A percentile compares a stretch with the other conserved stretches of the same genome.
phyloP scores from a whole-genome alignment of 768 basidiomycete genomes.

The Pisolithus orientalis region DNA sequence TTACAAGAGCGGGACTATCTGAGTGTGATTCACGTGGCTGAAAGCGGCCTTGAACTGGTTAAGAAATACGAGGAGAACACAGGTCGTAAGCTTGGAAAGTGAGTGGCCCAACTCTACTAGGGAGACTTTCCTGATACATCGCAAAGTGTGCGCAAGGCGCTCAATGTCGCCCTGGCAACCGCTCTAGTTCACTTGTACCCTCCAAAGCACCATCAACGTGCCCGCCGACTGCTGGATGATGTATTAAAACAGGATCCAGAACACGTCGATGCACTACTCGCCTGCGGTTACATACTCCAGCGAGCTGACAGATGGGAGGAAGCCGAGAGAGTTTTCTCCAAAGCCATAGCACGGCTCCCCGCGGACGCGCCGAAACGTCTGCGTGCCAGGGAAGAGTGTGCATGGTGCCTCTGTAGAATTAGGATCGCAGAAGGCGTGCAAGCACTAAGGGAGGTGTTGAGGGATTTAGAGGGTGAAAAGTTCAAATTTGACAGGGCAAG shows the following conservation, averaged over 20 bases:
- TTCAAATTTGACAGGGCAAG: slow-evolving; percentile 60
- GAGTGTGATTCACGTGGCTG: slow-evolving; percentile 63
- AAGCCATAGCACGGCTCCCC: slow-evolving; percentile 43
- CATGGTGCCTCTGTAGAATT: slow-evolving; percentile 66
- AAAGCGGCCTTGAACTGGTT: slow-evolving; percentile 59
- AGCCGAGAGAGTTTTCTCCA: slow-evolving; percentile 56
- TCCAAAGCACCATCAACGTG: slow-evolving; percentile 84
- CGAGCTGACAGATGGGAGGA: slow-evolving; percentile 59
- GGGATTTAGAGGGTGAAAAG: slow-evolving; percentile 37
- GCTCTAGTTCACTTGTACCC: slow-evolving; percentile 81
- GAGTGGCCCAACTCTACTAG: slow-evolving; percentile 12
- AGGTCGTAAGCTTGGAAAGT: slow-evolving; percentile 50
- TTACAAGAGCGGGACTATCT: slow-evolving; percentile 65
- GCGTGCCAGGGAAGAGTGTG: slow-evolving; percentile 73
- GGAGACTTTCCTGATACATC: background rate
- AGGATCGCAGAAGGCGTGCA: slow-evolving; percentile 45
- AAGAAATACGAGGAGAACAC: slow-evolving; percentile 47
- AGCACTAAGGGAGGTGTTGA: slow-evolving; percentile 44
- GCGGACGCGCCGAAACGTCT: slow-evolving; percentile 42
- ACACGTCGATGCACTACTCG: slow-evolving; percentile 64
- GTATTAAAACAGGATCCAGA: slow-evolving; percentile 58
- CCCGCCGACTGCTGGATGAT: slow-evolving; percentile 65
- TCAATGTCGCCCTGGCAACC: slow-evolving; percentile 67
- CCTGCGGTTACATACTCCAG: slow-evolving; percentile 69
- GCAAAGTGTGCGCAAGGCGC: slow-evolving; percentile 55